Evolutionary conservation across 1,284 basidiomycete species (phyloP).

Genomic region (Cystobasidiaceae sp.): DNA sequence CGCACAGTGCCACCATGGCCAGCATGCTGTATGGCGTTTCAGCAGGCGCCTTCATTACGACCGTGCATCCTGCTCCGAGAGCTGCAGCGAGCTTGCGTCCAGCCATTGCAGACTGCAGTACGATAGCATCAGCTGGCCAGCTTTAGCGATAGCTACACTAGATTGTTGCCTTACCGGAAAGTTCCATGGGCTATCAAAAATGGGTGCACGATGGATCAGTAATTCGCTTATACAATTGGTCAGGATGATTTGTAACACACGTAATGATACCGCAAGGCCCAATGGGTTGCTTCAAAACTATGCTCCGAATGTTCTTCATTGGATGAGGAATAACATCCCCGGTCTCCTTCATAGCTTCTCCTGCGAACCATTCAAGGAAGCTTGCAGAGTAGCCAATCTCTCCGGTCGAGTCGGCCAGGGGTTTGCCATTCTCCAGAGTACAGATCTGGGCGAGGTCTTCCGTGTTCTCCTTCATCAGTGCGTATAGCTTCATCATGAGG

Average conservation of each 20-base stretch:
- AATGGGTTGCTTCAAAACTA: slow-evolving; percentile 76
- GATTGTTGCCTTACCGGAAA: slow-evolving; percentile 6
- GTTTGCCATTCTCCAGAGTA: slow-evolving; percentile 88
- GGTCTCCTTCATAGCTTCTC: slow-evolving; percentile 71
- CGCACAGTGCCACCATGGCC: slow-evolving; percentile 64
- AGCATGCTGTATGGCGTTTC: slow-evolving; percentile 94
- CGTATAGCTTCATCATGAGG: slow-evolving; percentile 43
- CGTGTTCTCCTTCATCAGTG: slow-evolving; percentile 46
- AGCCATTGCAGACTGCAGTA: slow-evolving; percentile 89
- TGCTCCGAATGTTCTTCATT: slow-evolving; percentile 66
- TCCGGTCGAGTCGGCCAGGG: slow-evolving; percentile 66
- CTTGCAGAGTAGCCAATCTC: slow-evolving; percentile 39
- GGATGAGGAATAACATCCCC: slow-evolving; percentile 75
- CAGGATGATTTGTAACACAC: slow-evolving; percentile 18
- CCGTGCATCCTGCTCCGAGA: slow-evolving; percentile 83
- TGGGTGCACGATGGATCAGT: no score
- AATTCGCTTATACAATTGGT: neutral
- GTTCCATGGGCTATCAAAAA: slow-evolving; percentile 30
- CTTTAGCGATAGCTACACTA: no score
- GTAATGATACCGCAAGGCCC: slow-evolving; percentile 35
- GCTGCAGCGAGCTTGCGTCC: slow-evolving; percentile 83
- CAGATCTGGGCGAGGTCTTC: slow-evolving; percentile 65
- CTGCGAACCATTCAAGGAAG: slow-evolving; percentile 55
- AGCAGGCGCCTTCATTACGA: slow-evolving; percentile 72
- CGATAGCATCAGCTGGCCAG: neutral